Percentiles rank a stretch among this genome's conserved stretches.
phyloP scores from a whole-genome alignment of 331 rosid species.

The Phaseolus coccineus region DNA sequence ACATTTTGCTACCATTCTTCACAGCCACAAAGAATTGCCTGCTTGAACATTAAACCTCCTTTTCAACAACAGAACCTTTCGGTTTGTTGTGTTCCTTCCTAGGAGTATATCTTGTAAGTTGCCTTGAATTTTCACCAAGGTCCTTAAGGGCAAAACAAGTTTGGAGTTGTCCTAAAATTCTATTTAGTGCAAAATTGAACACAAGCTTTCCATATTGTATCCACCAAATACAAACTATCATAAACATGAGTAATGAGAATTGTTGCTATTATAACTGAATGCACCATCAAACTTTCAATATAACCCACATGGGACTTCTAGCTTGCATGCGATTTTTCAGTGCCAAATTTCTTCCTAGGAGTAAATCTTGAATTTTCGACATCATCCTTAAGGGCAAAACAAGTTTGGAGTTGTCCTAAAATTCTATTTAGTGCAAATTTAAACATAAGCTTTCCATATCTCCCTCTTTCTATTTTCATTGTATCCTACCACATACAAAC shows the following conservation, averaged over 20 bases:
- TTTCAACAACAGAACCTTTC: neutral
- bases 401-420: constrained; percentile 7
- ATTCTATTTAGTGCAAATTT: constrained; percentile 48
- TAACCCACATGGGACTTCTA: no score
- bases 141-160: no score
- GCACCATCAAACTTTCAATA: no score
- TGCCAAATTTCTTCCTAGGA: neutral
- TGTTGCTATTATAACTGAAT: no score
- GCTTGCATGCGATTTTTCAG: no score
- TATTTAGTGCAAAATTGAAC: no score
- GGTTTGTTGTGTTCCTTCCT: neutral
- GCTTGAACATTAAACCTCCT: neutral
- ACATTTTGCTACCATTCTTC: neutral
- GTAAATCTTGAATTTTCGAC: constrained; percentile 6
- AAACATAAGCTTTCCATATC: constrained; percentile 53
- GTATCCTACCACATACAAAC: constrained; percentile 50
- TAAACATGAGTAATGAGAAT: no score
- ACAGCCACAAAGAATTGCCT: constrained; percentile 6
- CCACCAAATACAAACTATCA: no score
- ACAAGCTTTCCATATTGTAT: no score
- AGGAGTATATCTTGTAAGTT: no score
- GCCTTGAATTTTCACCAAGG: no score
- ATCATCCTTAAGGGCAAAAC: neutral
- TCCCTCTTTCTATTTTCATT: constrained; percentile 44
- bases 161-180: no score